Conservation (phyloP, 2,329 filamentous ascomycete species). For the Boeremia lycopersici region DNA sequence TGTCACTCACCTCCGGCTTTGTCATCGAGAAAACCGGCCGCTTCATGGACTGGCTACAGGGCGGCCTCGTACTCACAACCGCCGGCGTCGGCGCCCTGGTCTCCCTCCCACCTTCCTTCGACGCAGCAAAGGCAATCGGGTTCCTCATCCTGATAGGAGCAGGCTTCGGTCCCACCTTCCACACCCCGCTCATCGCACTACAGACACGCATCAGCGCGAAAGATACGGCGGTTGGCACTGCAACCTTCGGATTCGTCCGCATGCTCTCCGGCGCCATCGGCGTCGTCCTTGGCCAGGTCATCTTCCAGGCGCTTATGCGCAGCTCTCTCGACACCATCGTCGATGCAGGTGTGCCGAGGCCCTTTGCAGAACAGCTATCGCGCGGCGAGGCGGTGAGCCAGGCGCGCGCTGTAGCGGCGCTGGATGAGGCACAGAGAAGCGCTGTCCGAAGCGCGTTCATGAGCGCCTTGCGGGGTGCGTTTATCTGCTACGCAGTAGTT, state of each 20-base stretch:
- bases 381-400: constrained; percentile 43
- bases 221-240: constrained; percentile 58
- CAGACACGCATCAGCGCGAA: constrained; percentile 63
- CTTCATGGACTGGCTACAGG: constrained; percentile 47
- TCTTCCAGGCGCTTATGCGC: constrained; percentile 63
- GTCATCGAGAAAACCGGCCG: constrained; percentile 53
- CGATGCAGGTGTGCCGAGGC: constrained; percentile 22
- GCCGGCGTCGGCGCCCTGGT: constrained; percentile 44
- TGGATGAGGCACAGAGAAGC: constrained; percentile 38
- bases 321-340: constrained; percentile 45
- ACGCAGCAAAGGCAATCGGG: constrained; percentile 48
- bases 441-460: constrained; percentile 52
- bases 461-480: constrained; percentile 54
- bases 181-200: constrained; percentile 60
- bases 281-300: constrained; percentile 57
- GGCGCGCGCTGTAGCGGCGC: constrained; percentile 23
- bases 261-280: constrained; percentile 55
- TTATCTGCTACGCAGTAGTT: constrained; percentile 57
- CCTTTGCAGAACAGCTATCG: constrained; percentile 34
- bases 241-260: constrained; percentile 57
- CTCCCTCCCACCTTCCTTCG: constrained; percentile 18
- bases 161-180: constrained; percentile 61
- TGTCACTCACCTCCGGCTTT: constrained; percentile 55
- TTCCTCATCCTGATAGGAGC: constrained; percentile 58
- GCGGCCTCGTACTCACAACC: constrained; percentile 41